A percentile compares a stretch with the other conserved stretches of the same genome.
Conservation (phyloP, 2,329 filamentous ascomycete genomes). For the Nothophaeocryptopus gaeumannii region DNA sequence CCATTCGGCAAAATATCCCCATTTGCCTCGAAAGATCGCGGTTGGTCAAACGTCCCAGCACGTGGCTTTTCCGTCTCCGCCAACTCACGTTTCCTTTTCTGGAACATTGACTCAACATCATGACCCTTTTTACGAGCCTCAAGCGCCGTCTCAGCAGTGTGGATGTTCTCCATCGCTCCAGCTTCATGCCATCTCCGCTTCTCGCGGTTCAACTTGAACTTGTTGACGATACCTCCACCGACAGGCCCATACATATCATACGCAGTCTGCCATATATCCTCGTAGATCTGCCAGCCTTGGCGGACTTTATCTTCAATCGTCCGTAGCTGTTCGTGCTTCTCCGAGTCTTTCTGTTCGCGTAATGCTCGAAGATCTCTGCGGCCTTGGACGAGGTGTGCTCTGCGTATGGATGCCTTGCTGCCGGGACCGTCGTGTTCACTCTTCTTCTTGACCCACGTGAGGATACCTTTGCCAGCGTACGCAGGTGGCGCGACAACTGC, state of each 20-base stretch:
- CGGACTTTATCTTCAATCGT: slow-evolving; percentile 23
- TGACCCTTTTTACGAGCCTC: slow-evolving; percentile 27
- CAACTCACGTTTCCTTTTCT: slow-evolving; percentile 3
- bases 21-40: no score
- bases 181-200: slow-evolving; percentile 32
- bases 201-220: slow-evolving; percentile 24
- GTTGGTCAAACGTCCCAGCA: neutral
- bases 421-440: slow-evolving; percentile 25
- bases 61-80: slow-evolving; percentile 2
- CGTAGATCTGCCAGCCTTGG: slow-evolving; percentile 34
- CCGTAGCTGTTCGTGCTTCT: slow-evolving; percentile 17
- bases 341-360: slow-evolving; percentile 11
- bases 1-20: neutral
- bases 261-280: slow-evolving; percentile 33
- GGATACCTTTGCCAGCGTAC: slow-evolving; percentile 78
- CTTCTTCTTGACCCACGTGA: slow-evolving; percentile 68
- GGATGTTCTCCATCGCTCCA: slow-evolving; percentile 35
- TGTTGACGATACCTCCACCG: slow-evolving; percentile 23
- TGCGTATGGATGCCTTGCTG: slow-evolving; percentile 29
- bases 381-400: slow-evolving; percentile 33
- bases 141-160: slow-evolving; percentile 31
- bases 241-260: slow-evolving; percentile 21
- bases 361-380: slow-evolving; percentile 30
- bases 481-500: slow-evolving; percentile 65
- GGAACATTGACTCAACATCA: slow-evolving; percentile 31